Percentiles rank a stretch among this genome's conserved stretches.
Evolutionary conservation across 2,329 filamentous ascomycete species (phyloP).

Genomic region (Claviceps purpurea): DNA sequence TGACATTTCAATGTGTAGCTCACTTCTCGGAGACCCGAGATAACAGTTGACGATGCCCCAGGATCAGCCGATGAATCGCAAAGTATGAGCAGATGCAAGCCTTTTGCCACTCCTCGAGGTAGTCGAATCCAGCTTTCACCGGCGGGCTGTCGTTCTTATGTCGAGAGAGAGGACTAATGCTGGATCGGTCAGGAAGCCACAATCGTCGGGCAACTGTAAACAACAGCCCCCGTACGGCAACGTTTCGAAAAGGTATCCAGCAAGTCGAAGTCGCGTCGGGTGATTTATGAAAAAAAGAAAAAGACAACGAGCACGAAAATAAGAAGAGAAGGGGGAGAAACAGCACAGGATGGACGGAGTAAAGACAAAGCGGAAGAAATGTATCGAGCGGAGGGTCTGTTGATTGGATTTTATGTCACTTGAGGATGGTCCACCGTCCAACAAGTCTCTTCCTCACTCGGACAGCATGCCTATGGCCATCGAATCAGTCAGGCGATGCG

Average conservation of each 20-base stretch:
- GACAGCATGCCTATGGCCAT: neutral
- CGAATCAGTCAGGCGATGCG: neutral
- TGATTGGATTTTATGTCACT: neutral
- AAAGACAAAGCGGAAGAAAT: neutral
- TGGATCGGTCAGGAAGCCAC: neutral
- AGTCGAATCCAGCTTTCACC: neutral
- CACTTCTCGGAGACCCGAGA: neutral
- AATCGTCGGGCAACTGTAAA: neutral
- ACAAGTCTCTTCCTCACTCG: neutral
- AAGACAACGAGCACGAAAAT: neutral
- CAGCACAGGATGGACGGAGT: neutral
- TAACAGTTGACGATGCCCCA: neutral
- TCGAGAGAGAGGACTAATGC: neutral
- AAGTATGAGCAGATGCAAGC: neutral
- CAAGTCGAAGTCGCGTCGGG: neutral
- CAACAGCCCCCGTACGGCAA: neutral
- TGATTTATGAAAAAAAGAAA: too few relatives aligned
- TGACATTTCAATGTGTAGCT: neutral
- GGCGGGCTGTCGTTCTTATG: neutral
- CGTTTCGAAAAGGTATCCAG: neutral
- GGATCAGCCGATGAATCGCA: neutral
- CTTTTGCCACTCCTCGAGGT: neutral
- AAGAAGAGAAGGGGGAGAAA: neutral
- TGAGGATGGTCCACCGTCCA: neutral
- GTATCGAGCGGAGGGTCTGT: neutral